Evolutionary conservation across 2,329 filamentous ascomycete species (phyloP).

Genomic region (Claviceps pazoutovae): DNA sequence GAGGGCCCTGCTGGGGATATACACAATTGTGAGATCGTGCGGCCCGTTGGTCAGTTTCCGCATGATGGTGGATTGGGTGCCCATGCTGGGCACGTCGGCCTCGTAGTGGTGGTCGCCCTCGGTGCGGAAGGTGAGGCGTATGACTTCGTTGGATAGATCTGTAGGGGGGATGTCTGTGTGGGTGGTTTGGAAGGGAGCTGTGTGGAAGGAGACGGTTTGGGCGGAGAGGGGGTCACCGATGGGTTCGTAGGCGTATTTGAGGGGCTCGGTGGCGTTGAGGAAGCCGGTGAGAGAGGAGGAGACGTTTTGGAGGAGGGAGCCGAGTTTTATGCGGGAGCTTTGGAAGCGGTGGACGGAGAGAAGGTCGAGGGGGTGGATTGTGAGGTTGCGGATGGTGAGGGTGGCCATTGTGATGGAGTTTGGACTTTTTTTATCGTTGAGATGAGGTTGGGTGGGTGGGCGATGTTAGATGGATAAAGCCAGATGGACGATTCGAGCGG

Average conservation of each 20-base stretch:
- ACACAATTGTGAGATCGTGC: conserved; percentile 52
- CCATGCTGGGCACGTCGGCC: conserved; percentile 55
- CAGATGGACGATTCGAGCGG: too few relatives aligned
- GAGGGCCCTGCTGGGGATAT: conserved; percentile 40
- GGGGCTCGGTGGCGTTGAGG: conserved; percentile 27
- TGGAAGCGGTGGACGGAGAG: conserved; percentile 62
- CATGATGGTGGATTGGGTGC: conserved; percentile 45
- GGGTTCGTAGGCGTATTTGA: conserved; percentile 18
- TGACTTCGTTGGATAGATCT: conserved; percentile 46
- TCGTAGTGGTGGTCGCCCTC: conserved; percentile 41
- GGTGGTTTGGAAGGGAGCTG: conserved; percentile 55
- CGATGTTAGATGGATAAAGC: too few relatives aligned
- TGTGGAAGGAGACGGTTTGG: conserved; percentile 45
- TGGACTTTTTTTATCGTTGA: neutral
- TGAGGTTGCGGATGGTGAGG: conserved; percentile 73
- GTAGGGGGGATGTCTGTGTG: conserved; percentile 42
- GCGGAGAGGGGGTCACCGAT: conserved; percentile 47
- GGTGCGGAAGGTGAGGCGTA: conserved; percentile 62
- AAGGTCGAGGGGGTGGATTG: conserved; percentile 57
- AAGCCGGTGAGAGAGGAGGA: conserved; percentile 29
- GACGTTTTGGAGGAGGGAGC: conserved; percentile 31
- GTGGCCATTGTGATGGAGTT: conserved; percentile 27
- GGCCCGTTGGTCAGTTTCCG: conserved; percentile 36
- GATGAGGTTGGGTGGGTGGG: neutral
- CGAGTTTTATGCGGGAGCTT: conserved; percentile 27